A percentile compares a stretch with the other conserved stretches of the same genome.
These are phyloP conservation scores for Anastatica hierochuntica DNA, from an alignment of 345 rosid species.

Conservation along the genomic window DNA sequence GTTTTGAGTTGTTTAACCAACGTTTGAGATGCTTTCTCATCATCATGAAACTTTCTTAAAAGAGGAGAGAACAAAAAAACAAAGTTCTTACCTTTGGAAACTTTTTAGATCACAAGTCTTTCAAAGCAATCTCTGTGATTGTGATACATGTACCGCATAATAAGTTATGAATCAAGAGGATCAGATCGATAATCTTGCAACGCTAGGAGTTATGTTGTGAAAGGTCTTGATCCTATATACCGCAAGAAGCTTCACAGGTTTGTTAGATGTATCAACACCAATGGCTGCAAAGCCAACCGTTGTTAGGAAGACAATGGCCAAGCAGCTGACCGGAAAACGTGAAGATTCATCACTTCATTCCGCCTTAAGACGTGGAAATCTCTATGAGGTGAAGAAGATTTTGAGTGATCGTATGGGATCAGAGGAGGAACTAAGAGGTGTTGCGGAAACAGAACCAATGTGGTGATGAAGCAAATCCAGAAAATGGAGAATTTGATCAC, in stretches of 20 bases:
- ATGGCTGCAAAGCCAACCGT: conserved; percentile 10
- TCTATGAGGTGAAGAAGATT: conserved; percentile 32
- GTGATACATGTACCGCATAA: too few relatives aligned
- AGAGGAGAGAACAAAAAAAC: conserved; percentile 14
- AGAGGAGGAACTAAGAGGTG: conserved; percentile 39
- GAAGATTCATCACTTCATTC: conserved; percentile 54
- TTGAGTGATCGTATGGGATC: conserved; percentile 20
- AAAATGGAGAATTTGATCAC: too few relatives aligned
- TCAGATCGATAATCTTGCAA: not conserved
- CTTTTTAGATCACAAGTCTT: conserved; percentile 3
- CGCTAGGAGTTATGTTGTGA: not conserved
- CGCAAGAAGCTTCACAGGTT: not conserved
- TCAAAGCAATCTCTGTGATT: conserved; percentile 2
- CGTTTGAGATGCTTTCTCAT: conserved; percentile 7
- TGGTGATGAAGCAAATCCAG: too few relatives aligned
- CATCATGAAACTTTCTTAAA: conserved; percentile 10
- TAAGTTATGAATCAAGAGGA: not conserved
- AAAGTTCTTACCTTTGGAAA: too few relatives aligned
- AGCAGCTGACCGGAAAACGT: conserved; percentile 65
- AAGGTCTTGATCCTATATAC: conserved; percentile 13
- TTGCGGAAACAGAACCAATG: conserved; percentile 60
- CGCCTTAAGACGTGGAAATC: conserved; percentile 55
- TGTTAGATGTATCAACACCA: conserved; percentile 4
- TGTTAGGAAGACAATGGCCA: conserved; percentile 54
- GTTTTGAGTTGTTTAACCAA: too few relatives aligned